A percentile compares a stretch with the other conserved stretches of the same genome.
Conservation (phyloP, 2,329 filamentous ascomycete genomes). For the Fusarium sp. region DNA sequence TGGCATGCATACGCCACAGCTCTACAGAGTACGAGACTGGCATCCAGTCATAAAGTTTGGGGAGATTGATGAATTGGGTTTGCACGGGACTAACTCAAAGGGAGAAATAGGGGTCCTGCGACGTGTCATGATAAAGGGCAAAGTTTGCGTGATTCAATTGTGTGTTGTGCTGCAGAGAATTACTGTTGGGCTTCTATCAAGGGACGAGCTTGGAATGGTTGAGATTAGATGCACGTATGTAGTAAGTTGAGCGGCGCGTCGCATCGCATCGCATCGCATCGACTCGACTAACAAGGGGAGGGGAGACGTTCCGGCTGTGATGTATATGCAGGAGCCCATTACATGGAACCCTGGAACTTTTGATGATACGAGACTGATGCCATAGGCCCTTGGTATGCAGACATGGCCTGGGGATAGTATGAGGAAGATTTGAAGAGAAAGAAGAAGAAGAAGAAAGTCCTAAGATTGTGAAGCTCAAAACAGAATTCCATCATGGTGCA, state of each 20-base stretch:
- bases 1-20: constrained; percentile 19
- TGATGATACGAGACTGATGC: constrained; percentile 6
- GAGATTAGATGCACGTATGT: constrained; percentile 22
- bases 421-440: too few species aligned
- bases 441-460: background rate
- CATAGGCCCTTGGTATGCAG: background rate
- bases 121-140: background rate
- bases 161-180: background rate
- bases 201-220: constrained; percentile 33
- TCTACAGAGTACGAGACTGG: constrained; percentile 8
- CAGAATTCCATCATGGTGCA: constrained; percentile 36
- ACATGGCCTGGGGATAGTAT: too few species aligned
- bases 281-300: background rate
- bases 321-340: constrained; percentile 18
- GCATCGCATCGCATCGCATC: too few species aligned
- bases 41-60: constrained; percentile 12
- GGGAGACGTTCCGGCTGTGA: background rate
- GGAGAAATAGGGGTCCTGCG: constrained; percentile 4
- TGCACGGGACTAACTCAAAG: constrained; percentile 2
- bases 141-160: too few species aligned
- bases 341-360: constrained; percentile 5
- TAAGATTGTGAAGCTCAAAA: background rate
- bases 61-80: constrained; percentile 39
- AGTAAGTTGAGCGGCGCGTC: constrained; percentile 8
- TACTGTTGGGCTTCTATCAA: constrained; percentile 8